Evolutionary conservation across 257 asterid genomes (phyloP).

Genomic region (Asclepias syriaca): DNA sequence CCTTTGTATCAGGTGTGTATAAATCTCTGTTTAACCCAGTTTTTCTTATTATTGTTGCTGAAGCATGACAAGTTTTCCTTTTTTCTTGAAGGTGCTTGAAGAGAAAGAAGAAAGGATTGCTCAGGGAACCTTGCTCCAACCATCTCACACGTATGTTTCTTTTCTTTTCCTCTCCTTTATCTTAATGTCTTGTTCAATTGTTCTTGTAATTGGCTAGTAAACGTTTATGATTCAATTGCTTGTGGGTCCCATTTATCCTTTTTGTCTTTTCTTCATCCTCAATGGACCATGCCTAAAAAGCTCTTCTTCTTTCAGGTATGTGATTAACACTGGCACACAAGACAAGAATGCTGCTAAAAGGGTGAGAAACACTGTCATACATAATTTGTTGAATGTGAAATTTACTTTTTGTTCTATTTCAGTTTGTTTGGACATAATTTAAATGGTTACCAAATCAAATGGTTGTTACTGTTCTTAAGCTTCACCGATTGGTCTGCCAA

Average conservation of each 20-base stretch:
- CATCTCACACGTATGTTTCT: constrained; percentile 68
- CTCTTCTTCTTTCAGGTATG: constrained; percentile 48
- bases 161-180: too few relatives aligned
- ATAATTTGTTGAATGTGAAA: neutral
- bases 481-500: neutral
- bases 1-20: constrained; percentile 77
- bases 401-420: neutral
- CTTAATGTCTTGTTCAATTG: too few relatives aligned
- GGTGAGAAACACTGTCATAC: constrained; percentile 35
- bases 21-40: neutral
- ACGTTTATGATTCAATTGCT: neutral
- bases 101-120: constrained; percentile 86
- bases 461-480: neutral
- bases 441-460: neutral
- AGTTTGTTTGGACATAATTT: neutral
- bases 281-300: neutral
- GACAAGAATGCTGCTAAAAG: constrained; percentile 87
- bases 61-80: constrained; percentile 12
- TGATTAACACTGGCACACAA: constrained; percentile 78
- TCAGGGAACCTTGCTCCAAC: constrained; percentile 75
- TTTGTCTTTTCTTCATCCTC: constrained; percentile 7
- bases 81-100: constrained; percentile 65
- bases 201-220: neutral
- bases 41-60: neutral
- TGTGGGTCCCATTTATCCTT: neutral